A percentile compares a stretch with the other conserved stretches of the same genome.
phyloP scores from a whole-genome alignment of 2,329 filamentous ascomycete genomes.

The Monilinia fructigena region DNA sequence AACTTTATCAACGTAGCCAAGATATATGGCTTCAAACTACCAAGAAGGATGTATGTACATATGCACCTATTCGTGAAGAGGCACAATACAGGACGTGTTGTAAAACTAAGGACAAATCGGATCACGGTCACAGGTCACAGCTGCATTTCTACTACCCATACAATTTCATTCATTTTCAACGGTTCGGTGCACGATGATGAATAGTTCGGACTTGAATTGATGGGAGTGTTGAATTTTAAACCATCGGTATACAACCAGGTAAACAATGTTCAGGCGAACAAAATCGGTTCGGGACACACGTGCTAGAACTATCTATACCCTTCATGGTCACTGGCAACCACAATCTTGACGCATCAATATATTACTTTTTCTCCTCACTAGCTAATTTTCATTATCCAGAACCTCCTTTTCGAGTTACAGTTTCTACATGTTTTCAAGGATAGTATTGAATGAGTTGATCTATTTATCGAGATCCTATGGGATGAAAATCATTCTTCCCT shows the following conservation, averaged over 20 bases:
- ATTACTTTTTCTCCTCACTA: too few species aligned
- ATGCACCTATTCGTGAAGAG: too few species aligned
- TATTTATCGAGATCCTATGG: neutral
- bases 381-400: too few species aligned
- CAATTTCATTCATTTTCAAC: neutral
- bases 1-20: too few species aligned
- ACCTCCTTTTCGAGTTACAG: neutral
- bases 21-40: too few species aligned
- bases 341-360: too few species aligned
- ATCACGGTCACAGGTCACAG: too few species aligned
- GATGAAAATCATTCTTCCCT: neutral
- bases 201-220: neutral
- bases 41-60: too few species aligned
- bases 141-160: neutral
- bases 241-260: neutral
- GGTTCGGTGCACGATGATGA: too few species aligned
- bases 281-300: neutral
- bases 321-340: too few species aligned
- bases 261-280: neutral
- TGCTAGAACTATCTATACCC: neutral
- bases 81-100: too few species aligned
- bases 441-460: constrained; percentile 1
- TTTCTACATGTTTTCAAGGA: neutral
- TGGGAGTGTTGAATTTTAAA: neutral
- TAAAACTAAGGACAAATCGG: too few species aligned